Evolutionary conservation across 768 basidiomycete genomes (phyloP), one percentile per base, ranked within the genome.

Genomic region (Nevesoporus exiguus): DNA sequence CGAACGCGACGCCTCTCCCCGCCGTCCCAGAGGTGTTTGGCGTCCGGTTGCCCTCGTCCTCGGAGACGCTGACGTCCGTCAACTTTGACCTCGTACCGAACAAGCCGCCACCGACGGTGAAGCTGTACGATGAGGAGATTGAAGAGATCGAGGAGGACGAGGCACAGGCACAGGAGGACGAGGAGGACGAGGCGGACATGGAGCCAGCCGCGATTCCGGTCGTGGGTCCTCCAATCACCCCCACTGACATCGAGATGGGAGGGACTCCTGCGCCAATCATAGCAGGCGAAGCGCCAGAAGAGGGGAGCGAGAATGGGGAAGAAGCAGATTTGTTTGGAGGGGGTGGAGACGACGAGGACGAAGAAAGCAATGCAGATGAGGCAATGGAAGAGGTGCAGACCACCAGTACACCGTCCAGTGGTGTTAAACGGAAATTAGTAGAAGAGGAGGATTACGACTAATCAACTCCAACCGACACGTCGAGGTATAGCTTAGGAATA

Each of bases 381-480:
- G 84, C 76, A 3, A 90, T 90, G 88, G 88, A 90, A 59, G 88
- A 90, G 56, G 82, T 88, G 4, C 80, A 85, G 61, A 71, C 71
- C 22, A 79, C 83, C 39, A 59, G 76, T 39, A 74, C 72, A 7
- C 75, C 78, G n/a, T 72, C 77, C 11, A 85, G 85, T 55, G 89
- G 86, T 22, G 74, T 83, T 47, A 90, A 89, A 66, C 78, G 90
- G 37, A 90, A 91, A 68, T 71, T 92, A 45, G 85, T 90, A 3
- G 90, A 93, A 66, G 90, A 91, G 62, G 90, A 93, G 58, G 90
- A 93, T 63, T 93, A 93, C 58, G 90, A 92, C 66, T 89, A 73
- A 67, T 43, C 40, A 29, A 13, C 21, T 29, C 39, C 51, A 36
- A 53, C 51, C 36, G 13, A 64, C 37, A 37, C 15, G 36, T 17